Conservation (phyloP, 371 early-diverging fungal genomes). For the Lichtheimia corymbifera region DNA sequence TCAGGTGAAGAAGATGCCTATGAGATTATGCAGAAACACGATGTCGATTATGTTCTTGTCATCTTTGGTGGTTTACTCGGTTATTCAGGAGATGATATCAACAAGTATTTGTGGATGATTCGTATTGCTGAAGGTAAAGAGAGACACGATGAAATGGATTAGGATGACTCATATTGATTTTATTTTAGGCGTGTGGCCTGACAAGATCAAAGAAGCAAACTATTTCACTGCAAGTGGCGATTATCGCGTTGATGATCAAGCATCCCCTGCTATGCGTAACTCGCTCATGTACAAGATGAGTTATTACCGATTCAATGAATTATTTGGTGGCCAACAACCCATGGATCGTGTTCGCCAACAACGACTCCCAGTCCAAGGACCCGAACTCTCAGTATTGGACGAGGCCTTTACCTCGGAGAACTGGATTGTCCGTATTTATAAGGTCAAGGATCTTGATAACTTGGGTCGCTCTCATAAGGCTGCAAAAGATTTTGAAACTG, state of each 20-base stretch:
- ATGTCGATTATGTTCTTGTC: conserved; percentile 96
- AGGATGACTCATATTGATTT: neutral
- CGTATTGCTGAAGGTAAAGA: conserved; percentile 87
- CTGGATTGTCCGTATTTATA: conserved; percentile 97
- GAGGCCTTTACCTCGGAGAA: conserved; percentile 92
- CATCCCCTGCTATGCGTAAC: conserved; percentile 87
- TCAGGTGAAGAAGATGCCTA: conserved; percentile 90
- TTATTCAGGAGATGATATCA: conserved; percentile 98
- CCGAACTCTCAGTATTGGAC: conserved; percentile 83
- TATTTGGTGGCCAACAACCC: conserved; percentile 76
- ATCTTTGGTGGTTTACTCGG: conserved; percentile 96
- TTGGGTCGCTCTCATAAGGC: conserved; percentile 81
- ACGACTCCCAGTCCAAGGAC: conserved; percentile 72
- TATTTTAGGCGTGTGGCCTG: conserved; percentile 83
- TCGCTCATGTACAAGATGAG: conserved; percentile 96
- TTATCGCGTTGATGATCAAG: conserved; percentile 91
- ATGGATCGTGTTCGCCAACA: conserved; percentile 90
- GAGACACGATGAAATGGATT: too few relatives aligned
- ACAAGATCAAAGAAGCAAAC: conserved; percentile 82
- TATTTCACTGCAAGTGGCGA: conserved; percentile 92
- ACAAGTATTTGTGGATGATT: conserved; percentile 99
- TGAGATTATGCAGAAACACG: conserved; percentile 85
- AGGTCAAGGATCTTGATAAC: conserved; percentile 91
- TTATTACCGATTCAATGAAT: conserved; percentile 91
- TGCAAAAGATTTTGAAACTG: conserved; percentile 65